Percentiles rank a stretch among this genome's conserved stretches.
Conservation (phyloP, 176 grass and related monocot genomes). For the Aechmea fasciata region DNA sequence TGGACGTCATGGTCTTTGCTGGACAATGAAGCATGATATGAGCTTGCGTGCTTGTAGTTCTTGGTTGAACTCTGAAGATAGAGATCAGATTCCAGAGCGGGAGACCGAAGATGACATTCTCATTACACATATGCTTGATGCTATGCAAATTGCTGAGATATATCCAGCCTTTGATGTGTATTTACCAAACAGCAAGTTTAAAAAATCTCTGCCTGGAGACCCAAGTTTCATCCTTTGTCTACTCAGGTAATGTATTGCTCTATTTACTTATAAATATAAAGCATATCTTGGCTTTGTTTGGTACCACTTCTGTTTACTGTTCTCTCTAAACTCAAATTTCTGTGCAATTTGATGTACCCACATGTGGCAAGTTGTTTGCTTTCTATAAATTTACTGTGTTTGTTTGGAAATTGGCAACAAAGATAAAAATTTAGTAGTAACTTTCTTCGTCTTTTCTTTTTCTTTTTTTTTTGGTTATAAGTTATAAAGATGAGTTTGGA, state of each 20-base stretch:
- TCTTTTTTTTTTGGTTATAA: too few species aligned
- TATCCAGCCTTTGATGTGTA: conserved; percentile 55
- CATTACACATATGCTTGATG: conserved; percentile 36
- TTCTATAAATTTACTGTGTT: too few species aligned
- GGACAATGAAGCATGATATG: conserved; percentile 41
- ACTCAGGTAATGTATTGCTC: conserved; percentile 38
- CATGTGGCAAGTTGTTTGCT: too few species aligned
- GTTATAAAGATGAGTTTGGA: too few species aligned
- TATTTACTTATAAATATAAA: not conserved
- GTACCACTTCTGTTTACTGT: too few species aligned
- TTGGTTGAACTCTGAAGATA: not conserved
- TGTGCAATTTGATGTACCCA: too few species aligned
- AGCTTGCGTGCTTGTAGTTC: conserved; percentile 17
- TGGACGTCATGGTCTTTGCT: conserved; percentile 48
- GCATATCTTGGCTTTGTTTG: not conserved
- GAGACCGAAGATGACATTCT: conserved; percentile 6
- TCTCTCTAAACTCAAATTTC: too few species aligned
- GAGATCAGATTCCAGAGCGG: conserved; percentile 1
- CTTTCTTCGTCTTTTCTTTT: too few species aligned
- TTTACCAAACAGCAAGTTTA: conserved; percentile 81
- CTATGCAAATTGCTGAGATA: conserved; percentile 35
- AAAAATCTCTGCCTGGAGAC: conserved; percentile 56
- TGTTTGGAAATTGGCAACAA: too few species aligned
- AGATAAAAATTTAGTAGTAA: too few species aligned
- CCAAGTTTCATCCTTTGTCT: conserved; percentile 59